phyloP scores from a whole-genome alignment of 495 filamentous ascomycete genomes.

The Xanthoparmelia taractica region DNA sequence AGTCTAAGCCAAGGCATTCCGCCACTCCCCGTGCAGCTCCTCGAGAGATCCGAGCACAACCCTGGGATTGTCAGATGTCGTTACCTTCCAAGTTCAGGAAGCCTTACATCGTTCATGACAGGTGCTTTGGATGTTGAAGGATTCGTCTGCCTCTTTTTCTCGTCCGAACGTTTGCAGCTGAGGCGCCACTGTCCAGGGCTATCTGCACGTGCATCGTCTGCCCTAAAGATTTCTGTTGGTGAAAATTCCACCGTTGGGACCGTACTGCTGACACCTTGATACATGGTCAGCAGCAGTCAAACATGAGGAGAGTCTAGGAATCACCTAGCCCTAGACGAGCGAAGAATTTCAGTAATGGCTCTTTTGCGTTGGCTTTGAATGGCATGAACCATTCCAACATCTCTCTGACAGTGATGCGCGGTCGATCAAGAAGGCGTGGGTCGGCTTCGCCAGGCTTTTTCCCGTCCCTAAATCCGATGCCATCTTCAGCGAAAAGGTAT shows the following conservation, averaged over 20 bases:
- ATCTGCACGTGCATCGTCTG: slow-evolving; percentile 25
- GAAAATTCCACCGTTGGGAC: slow-evolving; percentile 41
- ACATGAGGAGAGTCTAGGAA: slow-evolving; percentile 12
- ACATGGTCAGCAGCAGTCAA: not conserved
- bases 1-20: slow-evolving; percentile 48
- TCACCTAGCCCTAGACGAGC: slow-evolving; percentile 38
- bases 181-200: slow-evolving; percentile 16
- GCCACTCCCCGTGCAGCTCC: slow-evolving; percentile 53
- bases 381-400: slow-evolving; percentile 50
- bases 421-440: slow-evolving; percentile 26
- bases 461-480: slow-evolving; percentile 34
- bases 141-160: slow-evolving; percentile 14
- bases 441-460: slow-evolving; percentile 20
- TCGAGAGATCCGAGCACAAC: slow-evolving; percentile 64
- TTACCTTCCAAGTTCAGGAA: not conserved
- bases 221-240: slow-evolving; percentile 35
- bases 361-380: slow-evolving; percentile 32
- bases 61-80: slow-evolving; percentile 18
- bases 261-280: slow-evolving; percentile 37
- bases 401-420: slow-evolving; percentile 34
- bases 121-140: slow-evolving; percentile 10
- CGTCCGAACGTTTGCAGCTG: slow-evolving; percentile 15
- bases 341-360: slow-evolving; percentile 47
- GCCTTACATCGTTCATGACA: slow-evolving; percentile 67
- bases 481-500: slow-evolving; percentile 49